A percentile compares a stretch with the other conserved stretches of the same genome.
Evolutionary conservation across 2,329 filamentous ascomycete species (phyloP).

Genomic region (Hymenoscyphus occultus): DNA sequence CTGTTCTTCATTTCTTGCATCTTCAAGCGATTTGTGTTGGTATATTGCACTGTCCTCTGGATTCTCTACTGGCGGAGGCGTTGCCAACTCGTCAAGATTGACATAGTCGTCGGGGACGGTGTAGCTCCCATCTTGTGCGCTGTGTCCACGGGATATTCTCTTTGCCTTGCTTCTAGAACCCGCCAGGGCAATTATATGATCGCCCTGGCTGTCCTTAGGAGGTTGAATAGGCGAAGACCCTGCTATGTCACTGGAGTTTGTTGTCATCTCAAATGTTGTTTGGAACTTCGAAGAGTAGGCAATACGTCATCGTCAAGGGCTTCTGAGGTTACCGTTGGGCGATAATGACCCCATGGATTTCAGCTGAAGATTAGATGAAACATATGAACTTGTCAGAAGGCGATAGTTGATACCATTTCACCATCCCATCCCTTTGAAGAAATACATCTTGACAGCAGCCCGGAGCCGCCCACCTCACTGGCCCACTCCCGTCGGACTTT

Average conservation of each 20-base stretch:
- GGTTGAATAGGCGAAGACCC: background rate
- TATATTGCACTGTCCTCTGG: slow-evolving; percentile 39
- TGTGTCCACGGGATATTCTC: background rate
- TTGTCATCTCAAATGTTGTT: background rate
- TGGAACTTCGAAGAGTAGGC: background rate
- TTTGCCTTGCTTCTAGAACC: slow-evolving; percentile 17
- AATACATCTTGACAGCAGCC: background rate
- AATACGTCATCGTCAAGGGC: background rate
- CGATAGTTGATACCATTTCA: background rate
- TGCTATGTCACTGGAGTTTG: background rate
- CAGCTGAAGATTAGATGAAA: background rate
- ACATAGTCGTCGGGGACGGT: slow-evolving; percentile 36
- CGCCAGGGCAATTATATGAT: background rate
- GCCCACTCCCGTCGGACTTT: slow-evolving; percentile 13
- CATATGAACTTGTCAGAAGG: background rate
- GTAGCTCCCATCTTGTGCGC: slow-evolving; percentile 14
- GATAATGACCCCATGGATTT: background rate
- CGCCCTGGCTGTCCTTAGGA: background rate
- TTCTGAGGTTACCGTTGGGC: background rate
- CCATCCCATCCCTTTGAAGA: background rate
- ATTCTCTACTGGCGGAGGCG: slow-evolving; percentile 45
- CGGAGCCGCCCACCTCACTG: background rate
- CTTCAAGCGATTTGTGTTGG: slow-evolving; percentile 42
- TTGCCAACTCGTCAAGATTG: slow-evolving; percentile 45
- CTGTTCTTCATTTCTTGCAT: slow-evolving; percentile 26